A percentile compares a stretch with the other conserved stretches of the same genome.
These are phyloP conservation scores for Trichocomaceae sp. DNA, from an alignment of 2,329 filamentous ascomycete species.

Conservation along the genomic window DNA sequence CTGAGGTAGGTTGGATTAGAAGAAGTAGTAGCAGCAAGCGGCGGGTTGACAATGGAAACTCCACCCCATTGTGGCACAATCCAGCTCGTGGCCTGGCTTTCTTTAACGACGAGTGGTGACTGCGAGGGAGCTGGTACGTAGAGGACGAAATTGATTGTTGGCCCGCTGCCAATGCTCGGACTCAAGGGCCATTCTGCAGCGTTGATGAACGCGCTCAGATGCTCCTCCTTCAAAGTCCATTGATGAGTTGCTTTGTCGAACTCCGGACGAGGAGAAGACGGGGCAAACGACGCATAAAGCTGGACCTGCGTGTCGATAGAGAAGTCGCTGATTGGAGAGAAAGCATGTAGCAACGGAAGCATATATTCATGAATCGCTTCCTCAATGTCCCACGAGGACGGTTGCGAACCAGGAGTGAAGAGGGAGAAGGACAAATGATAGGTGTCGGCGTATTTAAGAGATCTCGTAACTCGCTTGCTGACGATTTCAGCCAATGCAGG, in stretches of 20 bases:
- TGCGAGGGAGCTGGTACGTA: slow-evolving; percentile 70
- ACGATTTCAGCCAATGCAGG: slow-evolving; percentile 52
- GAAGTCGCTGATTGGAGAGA: slow-evolving; percentile 84
- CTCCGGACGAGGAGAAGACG: slow-evolving; percentile 53
- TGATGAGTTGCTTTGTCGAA: slow-evolving; percentile 50
- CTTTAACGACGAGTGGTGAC: slow-evolving; percentile 54
- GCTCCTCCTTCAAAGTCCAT: slow-evolving; percentile 70
- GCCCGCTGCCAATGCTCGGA: slow-evolving; percentile 85
- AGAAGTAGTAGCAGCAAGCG: slow-evolving; percentile 28
- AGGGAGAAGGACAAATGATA: slow-evolving; percentile 96
- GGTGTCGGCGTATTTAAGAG: slow-evolving; percentile 83
- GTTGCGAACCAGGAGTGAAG: slow-evolving; percentile 70
- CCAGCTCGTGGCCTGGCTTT: slow-evolving; percentile 67
- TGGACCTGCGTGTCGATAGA: slow-evolving; percentile 95
- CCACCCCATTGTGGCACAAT: slow-evolving; percentile 94
- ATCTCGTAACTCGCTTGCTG: slow-evolving; percentile 65
- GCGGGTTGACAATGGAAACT: slow-evolving; percentile 60
- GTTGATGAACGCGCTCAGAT: slow-evolving; percentile 91
- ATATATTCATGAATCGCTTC: slow-evolving; percentile 73
- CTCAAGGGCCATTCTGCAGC: slow-evolving; percentile 95
- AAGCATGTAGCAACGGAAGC: slow-evolving; percentile 68
- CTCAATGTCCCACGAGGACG: slow-evolving; percentile 89
- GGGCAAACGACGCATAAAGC: slow-evolving; percentile 69
- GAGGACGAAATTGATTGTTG: slow-evolving; percentile 92
- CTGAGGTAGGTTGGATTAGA: slow-evolving; percentile 48